phyloP scores from a whole-genome alignment of 148 eudicot species.

The Bassia scoparia region DNA sequence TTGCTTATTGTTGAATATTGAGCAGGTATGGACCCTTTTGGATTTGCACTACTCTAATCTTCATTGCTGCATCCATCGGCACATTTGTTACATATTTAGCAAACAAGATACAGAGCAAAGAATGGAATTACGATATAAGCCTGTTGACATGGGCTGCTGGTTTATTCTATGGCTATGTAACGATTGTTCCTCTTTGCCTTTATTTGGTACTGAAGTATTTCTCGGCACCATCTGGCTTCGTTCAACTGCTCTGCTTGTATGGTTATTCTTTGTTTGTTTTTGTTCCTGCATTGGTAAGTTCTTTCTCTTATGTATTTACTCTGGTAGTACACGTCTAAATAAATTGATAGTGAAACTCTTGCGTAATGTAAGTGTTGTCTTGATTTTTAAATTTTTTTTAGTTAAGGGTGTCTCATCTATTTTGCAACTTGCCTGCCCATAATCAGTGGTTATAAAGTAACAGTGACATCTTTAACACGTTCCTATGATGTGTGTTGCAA shows the following conservation, averaged over 20 bases:
- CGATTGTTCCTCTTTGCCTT: conserved; percentile 71
- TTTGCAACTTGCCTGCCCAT: too few relatives aligned
- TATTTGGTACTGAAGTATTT: conserved; percentile 85
- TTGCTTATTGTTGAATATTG: conserved; percentile 12
- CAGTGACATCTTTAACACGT: too few relatives aligned
- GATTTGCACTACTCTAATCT: conserved; percentile 92
- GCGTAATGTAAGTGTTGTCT: not conserved
- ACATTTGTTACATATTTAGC: conserved; percentile 88
- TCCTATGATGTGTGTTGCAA: too few relatives aligned
- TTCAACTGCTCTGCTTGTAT: conserved; percentile 85
- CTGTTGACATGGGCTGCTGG: conserved; percentile 97
- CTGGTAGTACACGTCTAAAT: not conserved
- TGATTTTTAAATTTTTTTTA: too few relatives aligned
- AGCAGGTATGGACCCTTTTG: conserved; percentile 96
- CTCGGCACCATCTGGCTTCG: conserved; percentile 93
- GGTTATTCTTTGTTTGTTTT: conserved; percentile 86
- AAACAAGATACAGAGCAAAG: conserved; percentile 77
- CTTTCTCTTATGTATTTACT: not conserved
- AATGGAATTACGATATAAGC: conserved; percentile 87
- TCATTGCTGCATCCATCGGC: conserved; percentile 91
- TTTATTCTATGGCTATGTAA: conserved; percentile 89
- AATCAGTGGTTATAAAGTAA: not conserved
- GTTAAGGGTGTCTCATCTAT: too few relatives aligned
- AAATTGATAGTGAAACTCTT: not conserved
- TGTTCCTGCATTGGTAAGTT: conserved; percentile 87